Percentiles rank a stretch among this genome's conserved stretches.
Conservation (phyloP, 108 stramenopile genomes). For the Nitzschia sp. region DNA sequence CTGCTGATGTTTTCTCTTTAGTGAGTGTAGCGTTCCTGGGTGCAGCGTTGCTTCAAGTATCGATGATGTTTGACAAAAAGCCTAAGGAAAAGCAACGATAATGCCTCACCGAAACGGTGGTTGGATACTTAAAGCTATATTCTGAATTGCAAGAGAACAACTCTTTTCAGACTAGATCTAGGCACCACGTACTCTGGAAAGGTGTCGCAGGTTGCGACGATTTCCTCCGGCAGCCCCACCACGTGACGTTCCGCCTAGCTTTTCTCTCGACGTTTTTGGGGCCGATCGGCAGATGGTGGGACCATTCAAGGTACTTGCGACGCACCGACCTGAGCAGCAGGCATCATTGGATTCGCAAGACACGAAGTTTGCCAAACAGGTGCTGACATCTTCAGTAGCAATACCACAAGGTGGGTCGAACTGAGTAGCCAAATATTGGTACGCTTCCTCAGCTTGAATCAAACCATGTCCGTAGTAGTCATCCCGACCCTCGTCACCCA, state of each 20-base stretch:
- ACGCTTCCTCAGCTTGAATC: conserved; percentile 29
- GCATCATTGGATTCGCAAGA: background rate
- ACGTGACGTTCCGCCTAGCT: background rate
- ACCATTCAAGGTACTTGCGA: background rate
- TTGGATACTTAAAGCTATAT: too few relatives aligned
- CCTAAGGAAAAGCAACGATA: background rate
- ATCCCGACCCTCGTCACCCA: conserved; percentile 10
- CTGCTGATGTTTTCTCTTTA: conserved; percentile 58
- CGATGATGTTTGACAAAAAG: conserved; percentile 44
- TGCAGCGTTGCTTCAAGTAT: conserved; percentile 69
- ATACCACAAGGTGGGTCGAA: conserved; percentile 20
- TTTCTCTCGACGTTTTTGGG: background rate
- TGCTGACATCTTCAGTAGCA: background rate
- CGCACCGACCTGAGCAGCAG: conserved; percentile 14
- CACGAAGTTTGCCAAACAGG: background rate
- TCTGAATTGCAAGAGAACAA: too few relatives aligned
- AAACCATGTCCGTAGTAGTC: conserved; percentile 26
- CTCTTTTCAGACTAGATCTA: too few relatives aligned
- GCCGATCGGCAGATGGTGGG: background rate
- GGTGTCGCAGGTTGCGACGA: background rate
- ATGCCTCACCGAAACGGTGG: background rate
- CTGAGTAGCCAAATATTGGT: conserved; percentile 9
- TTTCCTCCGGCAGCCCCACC: background rate
- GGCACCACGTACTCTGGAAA: too few relatives aligned
- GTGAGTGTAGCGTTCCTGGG: conserved; percentile 72